Evolutionary conservation across 202 grass and related monocot species (phyloP).

Genomic region (Miscanthus sacchariflorus): DNA sequence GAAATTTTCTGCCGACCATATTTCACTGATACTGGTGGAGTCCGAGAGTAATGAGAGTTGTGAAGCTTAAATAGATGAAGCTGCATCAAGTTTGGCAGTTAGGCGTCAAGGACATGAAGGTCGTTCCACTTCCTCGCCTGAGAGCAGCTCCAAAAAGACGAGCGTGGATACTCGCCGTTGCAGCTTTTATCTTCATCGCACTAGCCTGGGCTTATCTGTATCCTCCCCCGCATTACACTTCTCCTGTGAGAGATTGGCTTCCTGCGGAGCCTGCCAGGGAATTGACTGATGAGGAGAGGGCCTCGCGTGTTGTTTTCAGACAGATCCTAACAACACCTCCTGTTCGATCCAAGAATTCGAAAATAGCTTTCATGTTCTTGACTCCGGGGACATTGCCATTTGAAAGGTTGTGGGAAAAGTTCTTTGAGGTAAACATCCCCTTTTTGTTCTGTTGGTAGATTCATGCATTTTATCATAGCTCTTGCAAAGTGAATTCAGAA

Average conservation of each 20-base stretch:
- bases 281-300: conserved; percentile 66
- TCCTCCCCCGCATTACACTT: conserved; percentile 48
- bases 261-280: conserved; percentile 53
- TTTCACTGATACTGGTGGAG: background rate
- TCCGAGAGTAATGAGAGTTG: conserved; percentile 16
- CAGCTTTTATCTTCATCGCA: conserved; percentile 47
- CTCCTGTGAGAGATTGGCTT: conserved; percentile 56
- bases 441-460: background rate
- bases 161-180: conserved; percentile 49
- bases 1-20: background rate
- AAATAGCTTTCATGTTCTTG: conserved; percentile 86
- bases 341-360: conserved; percentile 40
- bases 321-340: conserved; percentile 57
- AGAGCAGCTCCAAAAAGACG: conserved; percentile 41
- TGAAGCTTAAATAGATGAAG: conserved; percentile 53
- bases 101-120: conserved; percentile 49
- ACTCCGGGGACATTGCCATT: conserved; percentile 67
- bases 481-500: background rate
- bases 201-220: conserved; percentile 61
- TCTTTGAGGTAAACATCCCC: conserved; percentile 55
- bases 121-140: conserved; percentile 9
- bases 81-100: conserved; percentile 37
- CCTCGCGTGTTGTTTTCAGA: conserved; percentile 52
- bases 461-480: conserved; percentile 4
- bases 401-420: conserved; percentile 75